Conservation (phyloP, 371 early-diverging fungal species). For the Smittium culicis region DNA sequence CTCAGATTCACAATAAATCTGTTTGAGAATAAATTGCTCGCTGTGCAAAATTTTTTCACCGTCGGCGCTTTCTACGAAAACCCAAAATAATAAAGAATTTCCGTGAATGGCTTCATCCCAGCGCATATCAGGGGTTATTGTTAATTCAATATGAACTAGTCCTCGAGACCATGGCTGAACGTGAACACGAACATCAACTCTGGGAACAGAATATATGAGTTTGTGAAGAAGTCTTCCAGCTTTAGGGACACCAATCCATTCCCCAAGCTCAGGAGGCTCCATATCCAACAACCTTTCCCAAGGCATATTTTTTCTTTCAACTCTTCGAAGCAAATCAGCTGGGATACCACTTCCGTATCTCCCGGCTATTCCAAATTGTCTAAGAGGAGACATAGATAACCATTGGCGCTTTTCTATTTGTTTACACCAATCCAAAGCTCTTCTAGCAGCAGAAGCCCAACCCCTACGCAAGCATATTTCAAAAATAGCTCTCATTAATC, state of each 20-base stretch:
- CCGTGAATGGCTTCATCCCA: conserved; percentile 84
- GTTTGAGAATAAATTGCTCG: conserved; percentile 72
- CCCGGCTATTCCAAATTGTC: conserved; percentile 43
- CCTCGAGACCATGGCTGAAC: conserved; percentile 89
- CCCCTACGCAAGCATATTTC: conserved; percentile 87
- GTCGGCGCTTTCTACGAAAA: conserved; percentile 86
- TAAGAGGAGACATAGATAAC: conserved; percentile 85
- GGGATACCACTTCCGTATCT: conserved; percentile 37
- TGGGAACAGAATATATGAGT: conserved; percentile 83
- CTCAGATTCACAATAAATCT: conserved; percentile 50
- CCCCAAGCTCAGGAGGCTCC: conserved; percentile 79
- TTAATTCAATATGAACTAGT: conserved; percentile 73
- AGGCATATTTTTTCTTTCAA: conserved; percentile 87
- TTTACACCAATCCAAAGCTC: conserved; percentile 77
- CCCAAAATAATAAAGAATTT: conserved; percentile 79
- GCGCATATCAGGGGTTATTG: conserved; percentile 81
- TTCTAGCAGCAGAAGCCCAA: conserved; percentile 84
- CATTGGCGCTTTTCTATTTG: conserved; percentile 86
- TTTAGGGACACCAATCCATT: conserved; percentile 72
- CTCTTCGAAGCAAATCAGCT: conserved; percentile 63
- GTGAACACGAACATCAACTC: conserved; percentile 69
- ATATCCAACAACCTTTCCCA: conserved; percentile 90
- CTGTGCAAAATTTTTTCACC: conserved; percentile 74
- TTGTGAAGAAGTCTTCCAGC: conserved; percentile 77
- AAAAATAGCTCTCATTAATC: conserved; percentile 90